Base-by-base conservation (phyloP, 1,284 basidiomycete species). In the Cutaneotrichosporon cutaneum region DNA sequence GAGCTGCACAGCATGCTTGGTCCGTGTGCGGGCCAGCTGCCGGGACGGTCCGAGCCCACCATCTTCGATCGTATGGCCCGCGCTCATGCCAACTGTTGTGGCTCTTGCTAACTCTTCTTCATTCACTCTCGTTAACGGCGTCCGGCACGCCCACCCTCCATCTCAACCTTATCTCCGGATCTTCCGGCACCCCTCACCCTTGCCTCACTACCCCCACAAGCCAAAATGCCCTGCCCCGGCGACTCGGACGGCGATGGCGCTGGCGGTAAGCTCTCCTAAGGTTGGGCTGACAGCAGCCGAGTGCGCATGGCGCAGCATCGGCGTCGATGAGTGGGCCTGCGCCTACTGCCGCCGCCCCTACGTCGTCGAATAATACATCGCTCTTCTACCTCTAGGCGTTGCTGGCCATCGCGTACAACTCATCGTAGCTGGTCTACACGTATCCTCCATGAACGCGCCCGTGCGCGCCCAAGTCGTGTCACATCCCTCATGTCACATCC, bases 261-360 rank as follows among this genome's bases (percentile, higher is more conserved):
- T 24, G 45, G 45, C 22, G 45, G 45, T 47, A 14, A 26, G 45
- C 6, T 1, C 13, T 10, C 9, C 2, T 16, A 5, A 11, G 22
- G 45, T 6, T 13, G 7, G 3, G 45, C 24, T 47, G 24, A 47
- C 24, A 14, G 22, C 45, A 47, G 45, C 22, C 45, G 22, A 47
- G 22, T 47, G 45, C 45, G 45, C 45, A 3, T 47, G 45, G 45
- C 45, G 45, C 45, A 47, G 45, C 10, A 16, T 47, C 45, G 45
- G 45, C 6, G 8, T 47, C 22, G 45, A 47, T 9, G 45, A 47
- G 45, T 47, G 45, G 45, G 45, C 45, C 22, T 47, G 45, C 24
- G 45, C 45, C 10, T 47, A 47, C 45, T 47, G 45, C 22, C 45
- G 45, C 22, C 45, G 45, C 22, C 45, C 45, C 9, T 47, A 47